Conservation (phyloP, 768 basidiomycete species). For the Agrocybe pediades region DNA sequence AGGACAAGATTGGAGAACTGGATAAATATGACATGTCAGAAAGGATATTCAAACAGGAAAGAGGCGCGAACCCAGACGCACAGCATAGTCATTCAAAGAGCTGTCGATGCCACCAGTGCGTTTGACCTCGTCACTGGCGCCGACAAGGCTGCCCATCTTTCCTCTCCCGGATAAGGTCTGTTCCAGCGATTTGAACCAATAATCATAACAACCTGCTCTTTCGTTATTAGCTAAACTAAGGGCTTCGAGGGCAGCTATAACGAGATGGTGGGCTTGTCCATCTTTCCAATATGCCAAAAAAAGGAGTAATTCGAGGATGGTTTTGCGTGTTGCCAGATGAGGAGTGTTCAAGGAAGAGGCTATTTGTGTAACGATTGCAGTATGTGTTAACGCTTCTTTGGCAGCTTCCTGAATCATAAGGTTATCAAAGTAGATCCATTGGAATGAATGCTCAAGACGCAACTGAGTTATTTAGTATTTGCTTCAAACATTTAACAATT, state of each 20-base stretch:
- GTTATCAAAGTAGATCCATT: slow-evolving; percentile 5
- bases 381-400: slow-evolving; percentile 72
- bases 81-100: slow-evolving; percentile 84
- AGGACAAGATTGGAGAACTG: slow-evolving; percentile 75
- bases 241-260: slow-evolving; percentile 73
- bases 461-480: slow-evolving; percentile 65
- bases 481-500: slow-evolving; percentile 83
- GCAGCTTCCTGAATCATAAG: slow-evolving; percentile 53
- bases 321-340: slow-evolving; percentile 74
- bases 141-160: slow-evolving; percentile 93
- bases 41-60: slow-evolving; percentile 6
- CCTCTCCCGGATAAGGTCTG: slow-evolving; percentile 79
- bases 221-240: slow-evolving; percentile 71
- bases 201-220: slow-evolving; percentile 68
- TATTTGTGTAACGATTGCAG: slow-evolving; percentile 75
- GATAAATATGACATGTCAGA: background rate
- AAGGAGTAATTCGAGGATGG: slow-evolving; percentile 76
- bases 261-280: slow-evolving; percentile 60
- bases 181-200: slow-evolving; percentile 88
- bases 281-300: slow-evolving; percentile 72
- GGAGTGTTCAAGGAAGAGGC: slow-evolving; percentile 83
- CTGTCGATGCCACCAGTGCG: slow-evolving; percentile 65
- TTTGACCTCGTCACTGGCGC: slow-evolving; percentile 89
- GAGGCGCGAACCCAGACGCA: slow-evolving; percentile 36
- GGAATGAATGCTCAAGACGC: slow-evolving; percentile 3